These are phyloP conservation scores for Aspergillus carbonarius DNA, from an alignment of 2,329 filamentous ascomycete genomes.

Conservation along the genomic window DNA sequence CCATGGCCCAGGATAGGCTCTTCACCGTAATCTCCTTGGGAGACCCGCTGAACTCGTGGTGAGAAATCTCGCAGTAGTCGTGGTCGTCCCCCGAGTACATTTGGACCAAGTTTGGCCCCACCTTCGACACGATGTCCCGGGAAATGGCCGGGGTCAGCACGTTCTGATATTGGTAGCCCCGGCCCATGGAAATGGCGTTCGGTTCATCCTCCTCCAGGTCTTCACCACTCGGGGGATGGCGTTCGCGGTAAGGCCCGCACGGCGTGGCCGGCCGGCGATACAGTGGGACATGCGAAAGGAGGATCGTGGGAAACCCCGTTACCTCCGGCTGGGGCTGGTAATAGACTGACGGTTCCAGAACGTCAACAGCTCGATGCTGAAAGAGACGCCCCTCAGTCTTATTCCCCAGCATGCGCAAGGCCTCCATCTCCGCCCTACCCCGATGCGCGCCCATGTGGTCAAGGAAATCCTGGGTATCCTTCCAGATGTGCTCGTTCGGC, in stretches of 20 bases:
- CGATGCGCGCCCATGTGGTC: constrained; percentile 64
- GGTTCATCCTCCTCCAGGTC: constrained; percentile 60
- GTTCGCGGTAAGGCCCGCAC: constrained; percentile 83
- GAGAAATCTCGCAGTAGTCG: constrained; percentile 90
- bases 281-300: constrained; percentile 88
- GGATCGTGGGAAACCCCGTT: constrained; percentile 76
- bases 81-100: constrained; percentile 97
- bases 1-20: constrained; percentile 94
- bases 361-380: constrained; percentile 60
- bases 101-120: constrained; percentile 74
- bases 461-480: constrained; percentile 74
- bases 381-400: constrained; percentile 57
- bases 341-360: constrained; percentile 45
- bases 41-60: constrained; percentile 64
- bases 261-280: constrained; percentile 79
- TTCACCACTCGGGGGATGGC: constrained; percentile 70
- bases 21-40: constrained; percentile 89
- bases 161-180: constrained; percentile 95
- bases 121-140: constrained; percentile 68
- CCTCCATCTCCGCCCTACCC: constrained; percentile 65
- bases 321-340: constrained; percentile 21
- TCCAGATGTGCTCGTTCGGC: constrained; percentile 64
- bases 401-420: constrained; percentile 65
- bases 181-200: constrained; percentile 74
- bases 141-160: constrained; percentile 79